Percentiles rank a stretch among this genome's conserved stretches.
Conservation (phyloP, 2,329 filamentous ascomycete genomes). For the Penicillium sp. region DNA sequence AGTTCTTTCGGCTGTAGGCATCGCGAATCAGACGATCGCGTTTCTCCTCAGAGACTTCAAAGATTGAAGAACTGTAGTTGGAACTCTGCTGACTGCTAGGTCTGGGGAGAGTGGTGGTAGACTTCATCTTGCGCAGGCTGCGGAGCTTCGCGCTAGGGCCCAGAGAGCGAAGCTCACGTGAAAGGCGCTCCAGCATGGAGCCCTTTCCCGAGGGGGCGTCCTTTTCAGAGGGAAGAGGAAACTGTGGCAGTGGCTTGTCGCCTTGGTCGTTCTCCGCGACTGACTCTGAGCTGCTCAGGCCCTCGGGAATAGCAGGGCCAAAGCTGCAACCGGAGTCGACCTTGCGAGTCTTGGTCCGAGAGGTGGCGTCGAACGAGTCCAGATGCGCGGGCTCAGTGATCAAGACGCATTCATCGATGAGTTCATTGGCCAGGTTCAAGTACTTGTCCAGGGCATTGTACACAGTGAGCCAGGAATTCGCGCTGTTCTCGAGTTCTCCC, state of each 20-base stretch:
- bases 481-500: constrained; percentile 46
- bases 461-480: constrained; percentile 51
- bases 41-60: constrained; percentile 47
- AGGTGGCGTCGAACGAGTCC: constrained; percentile 21
- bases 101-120: constrained; percentile 46
- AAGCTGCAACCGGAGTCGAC: constrained; percentile 61
- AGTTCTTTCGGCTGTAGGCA: constrained; percentile 35
- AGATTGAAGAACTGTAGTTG: constrained; percentile 36
- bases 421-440: constrained; percentile 51
- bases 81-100: constrained; percentile 28
- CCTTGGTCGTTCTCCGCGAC: constrained; percentile 19
- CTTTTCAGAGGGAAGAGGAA: constrained; percentile 21
- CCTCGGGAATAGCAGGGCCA: constrained; percentile 27
- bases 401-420: constrained; percentile 55
- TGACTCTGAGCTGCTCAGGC: constrained; percentile 23
- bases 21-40: constrained; percentile 45
- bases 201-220: constrained; percentile 28
- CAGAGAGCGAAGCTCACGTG: constrained; percentile 51
- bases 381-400: constrained; percentile 42
- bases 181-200: constrained; percentile 55
- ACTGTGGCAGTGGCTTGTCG: constrained; percentile 41
- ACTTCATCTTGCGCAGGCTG: constrained; percentile 43
- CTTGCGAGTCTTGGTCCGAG: constrained; percentile 47
- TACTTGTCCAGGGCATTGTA: constrained; percentile 52
- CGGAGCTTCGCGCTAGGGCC: constrained; percentile 22